Evolutionary conservation across 306 rosid species (phyloP).

Genomic region (Macrotyloma uniflorum): DNA sequence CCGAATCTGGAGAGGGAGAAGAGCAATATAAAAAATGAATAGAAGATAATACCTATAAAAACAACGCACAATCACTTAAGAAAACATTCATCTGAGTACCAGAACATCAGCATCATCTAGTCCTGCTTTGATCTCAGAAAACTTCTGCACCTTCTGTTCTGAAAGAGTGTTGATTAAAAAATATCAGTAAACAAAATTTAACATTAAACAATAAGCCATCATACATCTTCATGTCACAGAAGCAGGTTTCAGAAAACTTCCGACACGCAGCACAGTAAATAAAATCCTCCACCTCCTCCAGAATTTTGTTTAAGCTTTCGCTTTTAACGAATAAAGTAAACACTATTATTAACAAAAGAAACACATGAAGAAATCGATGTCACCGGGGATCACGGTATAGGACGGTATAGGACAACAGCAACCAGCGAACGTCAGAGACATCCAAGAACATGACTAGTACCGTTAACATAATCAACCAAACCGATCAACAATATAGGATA

Average conservation of each 20-base stretch:
- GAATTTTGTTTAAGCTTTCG: background rate
- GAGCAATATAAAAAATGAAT: constrained; percentile 1
- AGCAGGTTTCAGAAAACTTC: constrained; percentile 33
- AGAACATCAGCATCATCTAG: constrained; percentile 80
- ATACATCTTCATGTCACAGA: constrained; percentile 21
- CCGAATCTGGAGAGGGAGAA: constrained; percentile 58
- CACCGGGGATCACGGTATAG: constrained; percentile 4
- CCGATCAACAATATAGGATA: background rate
- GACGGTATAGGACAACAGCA: constrained; percentile 18
- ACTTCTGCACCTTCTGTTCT: constrained; percentile 77
- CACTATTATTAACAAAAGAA: constrained; percentile 22
- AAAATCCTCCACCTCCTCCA: constrained; percentile 19
- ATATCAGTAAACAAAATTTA: constrained; percentile 25
- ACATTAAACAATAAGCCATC: background rate
- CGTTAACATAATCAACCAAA: constrained; percentile 15
- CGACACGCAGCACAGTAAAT: constrained; percentile 6
- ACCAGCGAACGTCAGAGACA: background rate
- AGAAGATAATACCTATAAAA: background rate
- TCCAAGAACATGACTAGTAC: background rate
- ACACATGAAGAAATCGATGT: background rate
- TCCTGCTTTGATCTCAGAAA: constrained; percentile 73
- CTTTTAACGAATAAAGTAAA: background rate
- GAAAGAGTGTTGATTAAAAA: constrained; percentile 37
- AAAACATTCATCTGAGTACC: constrained; percentile 47
- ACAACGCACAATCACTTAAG: background rate